Evolutionary conservation across 345 rosid species (phyloP), one percentile per base, ranked within the genome.

Genomic region (Atalantia buxifolia): DNA sequence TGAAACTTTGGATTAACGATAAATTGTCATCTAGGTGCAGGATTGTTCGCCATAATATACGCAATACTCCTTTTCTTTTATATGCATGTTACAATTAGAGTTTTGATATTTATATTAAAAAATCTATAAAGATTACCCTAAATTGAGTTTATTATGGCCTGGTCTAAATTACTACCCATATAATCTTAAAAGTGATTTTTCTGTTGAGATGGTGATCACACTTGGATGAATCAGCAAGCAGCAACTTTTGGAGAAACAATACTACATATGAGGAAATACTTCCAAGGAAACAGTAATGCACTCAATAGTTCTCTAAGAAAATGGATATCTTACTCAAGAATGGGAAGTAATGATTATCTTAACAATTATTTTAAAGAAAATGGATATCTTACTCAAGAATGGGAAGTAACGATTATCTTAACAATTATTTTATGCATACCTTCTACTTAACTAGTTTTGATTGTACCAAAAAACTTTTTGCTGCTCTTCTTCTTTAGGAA

Each of bases 391-490:
- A 90, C 68, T 84, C 89, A 0, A 97, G 98, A 33, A 69, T 92
- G 89, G 98, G 97, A 71, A 95, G 98, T 75, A 95, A 95, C 75
- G 98, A 95, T 74, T 95, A 95, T 67, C 92, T 95, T 65, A 93
- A 92, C 73, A 95, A 91, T 79, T 93, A 95, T 75, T 93, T 92
- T 75, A 93, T 95, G 98, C 85, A 95, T 5, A 77, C 68, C 42
- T 93, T 92, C 87, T 92, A 92, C 80, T 66, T 92, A 33, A 90
- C 95, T 1, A 72, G 89, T 69, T 86, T 87, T 1, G 81, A 87
- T 40, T 95, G 33, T 86, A 91, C 89, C 28, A n/a, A 86, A 25
- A 76, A 84, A 68, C 86, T 91, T 56, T 95, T 36, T 45, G 98
- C 98, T 7, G 83, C 88, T 22, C 66, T 79, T 9, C 95, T 95